Base-by-base conservation (phyloP, 768 basidiomycete species). In the Serendipita sp. region DNA sequence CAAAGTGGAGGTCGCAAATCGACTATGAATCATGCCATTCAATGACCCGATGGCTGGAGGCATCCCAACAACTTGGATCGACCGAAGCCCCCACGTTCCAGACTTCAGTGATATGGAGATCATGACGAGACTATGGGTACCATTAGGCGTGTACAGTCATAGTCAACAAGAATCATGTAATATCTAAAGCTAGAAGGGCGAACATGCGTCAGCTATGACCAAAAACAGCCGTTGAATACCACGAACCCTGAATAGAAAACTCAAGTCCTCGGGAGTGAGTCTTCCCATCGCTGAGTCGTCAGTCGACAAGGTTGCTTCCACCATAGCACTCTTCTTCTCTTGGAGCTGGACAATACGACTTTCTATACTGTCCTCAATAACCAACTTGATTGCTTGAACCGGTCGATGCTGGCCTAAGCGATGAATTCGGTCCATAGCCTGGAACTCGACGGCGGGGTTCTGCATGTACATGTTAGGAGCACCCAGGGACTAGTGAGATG, bases 391-490 rank as follows among this genome's bases (percentile, higher is more conserved):
- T 15, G 92, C 92, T 69, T 88, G 83, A 53, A 99, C 90, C 5
- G 95, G 94, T 28, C 95, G 82, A 68, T 85, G 86, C 74, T 98
- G 93, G n/a, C 94, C 94, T 47, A 96, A 78, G 66, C 93, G 86
- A 76, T 97, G 94, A 67, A 97, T 96, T 64, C 94, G 89, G 73
- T 95, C 93, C 92, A 95, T 97, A 2, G 91, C 92, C 81, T 92
- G 73, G 66, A 73, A 76, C 67, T 76, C 75, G 63, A 87, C 89
- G n/a, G 92, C 92, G 4, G 94, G 94, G 72, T 98, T 98, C 94
- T 94, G 95, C 72, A 70, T 66, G 24, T 38, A 46, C 56, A 15
- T 34, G 16, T 32, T 30, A 56, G 16, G 44, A 34, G 38, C 63
- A 48, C 30, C 64, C 64, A 2, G 51, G 54, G 3, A 60, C 58